Conservation (phyloP, 768 basidiomycete genomes). For the Suillus discolor region DNA sequence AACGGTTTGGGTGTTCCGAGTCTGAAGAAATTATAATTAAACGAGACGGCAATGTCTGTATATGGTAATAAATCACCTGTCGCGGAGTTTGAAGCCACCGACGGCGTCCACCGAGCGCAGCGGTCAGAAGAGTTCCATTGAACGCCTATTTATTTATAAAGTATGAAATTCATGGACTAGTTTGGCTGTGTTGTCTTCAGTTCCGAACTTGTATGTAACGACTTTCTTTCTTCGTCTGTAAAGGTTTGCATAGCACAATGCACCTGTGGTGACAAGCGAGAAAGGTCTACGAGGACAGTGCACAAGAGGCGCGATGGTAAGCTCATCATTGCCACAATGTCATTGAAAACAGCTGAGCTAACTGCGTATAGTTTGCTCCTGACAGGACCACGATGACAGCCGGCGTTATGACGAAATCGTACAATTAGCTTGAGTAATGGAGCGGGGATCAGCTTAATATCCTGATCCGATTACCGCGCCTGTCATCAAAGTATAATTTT, state of each 20-base stretch:
- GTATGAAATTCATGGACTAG: too few relatives aligned
- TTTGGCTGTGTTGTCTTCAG: too few relatives aligned
- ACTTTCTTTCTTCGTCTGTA: background rate
- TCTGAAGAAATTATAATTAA: too few relatives aligned
- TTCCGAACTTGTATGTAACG: slow-evolving; percentile 31
- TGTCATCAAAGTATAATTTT: background rate
- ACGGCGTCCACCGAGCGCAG: background rate
- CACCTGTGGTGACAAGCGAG: background rate
- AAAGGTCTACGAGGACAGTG: background rate
- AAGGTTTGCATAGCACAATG: background rate
- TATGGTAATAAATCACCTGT: background rate
- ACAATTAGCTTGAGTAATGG: background rate
- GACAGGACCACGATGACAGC: background rate
- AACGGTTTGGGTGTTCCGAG: too few relatives aligned
- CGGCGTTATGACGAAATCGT: background rate
- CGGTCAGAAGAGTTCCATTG: too few relatives aligned
- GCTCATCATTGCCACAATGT: background rate
- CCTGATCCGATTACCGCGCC: background rate
- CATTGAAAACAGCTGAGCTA: background rate
- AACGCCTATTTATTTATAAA: too few relatives aligned
- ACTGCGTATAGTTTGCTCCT: background rate
- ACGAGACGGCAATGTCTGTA: background rate
- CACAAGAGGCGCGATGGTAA: background rate
- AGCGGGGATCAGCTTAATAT: background rate
- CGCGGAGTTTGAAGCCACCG: background rate